phyloP scores from a whole-genome alignment of 2,329 filamentous ascomycete genomes.

The Aspergillus sp. region DNA sequence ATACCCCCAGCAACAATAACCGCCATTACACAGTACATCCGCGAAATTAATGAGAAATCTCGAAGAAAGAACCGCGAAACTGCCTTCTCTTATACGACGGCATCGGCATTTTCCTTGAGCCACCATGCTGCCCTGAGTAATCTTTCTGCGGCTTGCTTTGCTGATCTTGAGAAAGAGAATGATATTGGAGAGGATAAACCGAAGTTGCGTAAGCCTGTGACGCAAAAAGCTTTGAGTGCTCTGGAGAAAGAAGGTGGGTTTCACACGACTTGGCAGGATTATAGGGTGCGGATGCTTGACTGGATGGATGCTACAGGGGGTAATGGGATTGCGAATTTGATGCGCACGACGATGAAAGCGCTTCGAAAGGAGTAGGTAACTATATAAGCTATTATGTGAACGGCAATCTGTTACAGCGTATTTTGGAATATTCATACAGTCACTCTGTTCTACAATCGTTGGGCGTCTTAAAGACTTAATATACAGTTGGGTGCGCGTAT shows the following conservation, averaged over 20 bases:
- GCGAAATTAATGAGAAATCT: slow-evolving; percentile 35
- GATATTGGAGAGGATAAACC: slow-evolving; percentile 22
- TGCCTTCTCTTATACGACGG: slow-evolving; percentile 36
- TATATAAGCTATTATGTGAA: background rate
- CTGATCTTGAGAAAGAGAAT: slow-evolving; percentile 48
- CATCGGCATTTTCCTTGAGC: slow-evolving; percentile 48
- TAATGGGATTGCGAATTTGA: slow-evolving; percentile 66
- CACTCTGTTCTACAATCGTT: background rate
- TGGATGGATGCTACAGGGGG: slow-evolving; percentile 66
- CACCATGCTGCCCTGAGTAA: slow-evolving; percentile 47
- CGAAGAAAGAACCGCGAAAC: slow-evolving; percentile 29
- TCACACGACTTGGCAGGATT: slow-evolving; percentile 69
- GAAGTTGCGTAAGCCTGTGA: slow-evolving; percentile 57
- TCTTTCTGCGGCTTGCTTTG: slow-evolving; percentile 49
- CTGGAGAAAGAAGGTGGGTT: slow-evolving; percentile 67
- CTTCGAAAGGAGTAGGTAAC: slow-evolving; percentile 52
- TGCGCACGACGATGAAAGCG: slow-evolving; percentile 80
- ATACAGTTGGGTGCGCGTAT: background rate
- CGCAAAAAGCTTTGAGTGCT: slow-evolving; percentile 62
- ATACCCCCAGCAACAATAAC: slow-evolving; percentile 48
- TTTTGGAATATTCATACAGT: background rate
- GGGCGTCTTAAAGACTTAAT: background rate
- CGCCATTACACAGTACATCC: slow-evolving; percentile 44
- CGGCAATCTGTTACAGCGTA: background rate
- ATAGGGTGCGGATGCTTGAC: slow-evolving; percentile 69